A percentile compares a stretch with the other conserved stretches of the same genome.
phyloP scores from a whole-genome alignment of 2,329 filamentous ascomycete species.

The Ophiostoma sp. region DNA sequence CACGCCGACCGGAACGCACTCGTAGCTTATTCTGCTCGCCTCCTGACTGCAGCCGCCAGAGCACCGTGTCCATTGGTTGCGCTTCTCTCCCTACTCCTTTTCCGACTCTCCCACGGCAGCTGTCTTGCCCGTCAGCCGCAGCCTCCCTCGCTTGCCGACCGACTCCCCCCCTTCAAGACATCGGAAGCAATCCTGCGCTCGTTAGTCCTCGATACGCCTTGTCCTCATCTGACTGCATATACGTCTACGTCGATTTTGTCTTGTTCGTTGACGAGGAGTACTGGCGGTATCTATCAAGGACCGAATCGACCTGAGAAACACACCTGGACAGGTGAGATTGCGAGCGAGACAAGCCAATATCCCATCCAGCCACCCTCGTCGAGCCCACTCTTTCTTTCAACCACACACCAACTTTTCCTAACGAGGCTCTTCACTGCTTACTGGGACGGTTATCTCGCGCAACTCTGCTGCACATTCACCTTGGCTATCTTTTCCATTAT shows the following conservation, averaged over 20 bases:
- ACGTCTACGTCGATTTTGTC: background rate
- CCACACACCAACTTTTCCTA: background rate
- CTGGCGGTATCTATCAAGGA: background rate
- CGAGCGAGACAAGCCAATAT: background rate
- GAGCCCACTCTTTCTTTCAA: constrained; percentile 2
- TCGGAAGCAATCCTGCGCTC: background rate
- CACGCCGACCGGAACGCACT: background rate
- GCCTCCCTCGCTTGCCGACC: background rate
- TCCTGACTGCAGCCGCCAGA: background rate
- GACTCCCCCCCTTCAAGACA: background rate
- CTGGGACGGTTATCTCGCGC: background rate
- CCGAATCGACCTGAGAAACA: background rate
- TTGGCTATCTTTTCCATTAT: background rate
- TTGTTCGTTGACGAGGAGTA: too few species aligned
- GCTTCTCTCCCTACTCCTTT: background rate
- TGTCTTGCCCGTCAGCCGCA: background rate
- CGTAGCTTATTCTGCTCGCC: background rate
- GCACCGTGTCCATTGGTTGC: background rate
- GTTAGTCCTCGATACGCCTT: background rate
- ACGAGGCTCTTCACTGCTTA: background rate
- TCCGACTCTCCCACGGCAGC: background rate
- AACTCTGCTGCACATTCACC: background rate
- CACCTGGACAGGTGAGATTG: background rate
- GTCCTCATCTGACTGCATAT: background rate
- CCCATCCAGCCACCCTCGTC: background rate